A percentile compares a stretch with the other conserved stretches of the same genome.
phyloP scores from a whole-genome alignment of 177 flowering plant genomes.

The Vitis hybrid region DNA sequence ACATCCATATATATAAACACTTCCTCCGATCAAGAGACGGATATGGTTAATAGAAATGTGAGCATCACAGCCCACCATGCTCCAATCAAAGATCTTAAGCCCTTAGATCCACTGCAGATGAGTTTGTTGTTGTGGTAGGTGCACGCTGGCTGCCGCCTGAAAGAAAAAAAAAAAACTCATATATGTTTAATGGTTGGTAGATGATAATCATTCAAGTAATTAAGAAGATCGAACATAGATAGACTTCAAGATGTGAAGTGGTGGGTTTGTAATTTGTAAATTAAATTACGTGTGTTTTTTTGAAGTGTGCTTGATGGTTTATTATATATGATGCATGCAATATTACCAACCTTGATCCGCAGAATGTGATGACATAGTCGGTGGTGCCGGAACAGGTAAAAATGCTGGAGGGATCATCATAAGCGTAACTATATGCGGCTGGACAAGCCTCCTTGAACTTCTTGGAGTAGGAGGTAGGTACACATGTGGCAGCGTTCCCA shows the following conservation, averaged over 20 bases:
- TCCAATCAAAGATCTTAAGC: slow-evolving; percentile 22
- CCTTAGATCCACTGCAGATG: slow-evolving; percentile 52
- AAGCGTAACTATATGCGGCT: slow-evolving; percentile 84
- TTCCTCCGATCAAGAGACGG: no score
- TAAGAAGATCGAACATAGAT: no score
- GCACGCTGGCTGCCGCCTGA: slow-evolving; percentile 69
- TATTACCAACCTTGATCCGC: slow-evolving; percentile 60
- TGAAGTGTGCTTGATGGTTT: no score
- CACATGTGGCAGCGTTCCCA: slow-evolving; percentile 62
- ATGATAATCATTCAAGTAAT: not conserved
- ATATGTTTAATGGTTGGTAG: not conserved
- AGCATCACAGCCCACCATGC: slow-evolving; percentile 31
- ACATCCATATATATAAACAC: no score
- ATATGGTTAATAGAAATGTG: slow-evolving; percentile 4
- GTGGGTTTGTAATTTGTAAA: no score
- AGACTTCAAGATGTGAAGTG: no score
- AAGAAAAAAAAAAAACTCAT: not conserved
- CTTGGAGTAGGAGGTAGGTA: slow-evolving; percentile 73
- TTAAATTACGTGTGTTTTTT: no score
- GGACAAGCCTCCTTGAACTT: slow-evolving; percentile 82
- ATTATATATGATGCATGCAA: not conserved
- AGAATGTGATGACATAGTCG: slow-evolving; percentile 74
- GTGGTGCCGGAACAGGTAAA: slow-evolving; percentile 70
- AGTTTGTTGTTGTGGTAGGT: slow-evolving; percentile 67
- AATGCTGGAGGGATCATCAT: slow-evolving; percentile 85